Evolutionary conservation across 2,329 filamentous ascomycete species (phyloP).

Genomic region (Cordyceps farinosa): DNA sequence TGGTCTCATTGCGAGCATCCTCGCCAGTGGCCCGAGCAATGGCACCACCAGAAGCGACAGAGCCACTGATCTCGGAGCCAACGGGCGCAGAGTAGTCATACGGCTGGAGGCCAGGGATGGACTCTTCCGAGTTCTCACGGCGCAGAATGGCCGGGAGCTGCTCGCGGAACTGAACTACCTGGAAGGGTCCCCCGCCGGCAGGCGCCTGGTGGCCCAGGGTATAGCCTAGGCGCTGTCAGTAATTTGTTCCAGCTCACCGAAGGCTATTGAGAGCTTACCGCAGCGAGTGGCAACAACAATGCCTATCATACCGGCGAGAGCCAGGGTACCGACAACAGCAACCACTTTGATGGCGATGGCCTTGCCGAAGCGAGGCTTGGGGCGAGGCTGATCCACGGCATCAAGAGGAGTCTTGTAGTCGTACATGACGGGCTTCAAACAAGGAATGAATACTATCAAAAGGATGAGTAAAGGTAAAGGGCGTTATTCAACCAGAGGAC

Average conservation of each 20-base stretch:
- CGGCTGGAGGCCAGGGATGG: constrained; percentile 11
- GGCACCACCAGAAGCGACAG: constrained; percentile 4
- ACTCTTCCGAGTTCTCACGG: constrained; percentile 5
- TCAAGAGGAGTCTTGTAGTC: constrained; percentile 1
- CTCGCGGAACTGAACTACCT: constrained; percentile 2
- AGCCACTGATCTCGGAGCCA: not conserved
- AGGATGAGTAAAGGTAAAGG: not conserved
- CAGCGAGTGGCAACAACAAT: constrained; percentile 3
- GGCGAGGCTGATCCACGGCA: not conserved
- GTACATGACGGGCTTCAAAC: not conserved
- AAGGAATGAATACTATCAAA: not conserved
- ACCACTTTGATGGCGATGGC: not conserved
- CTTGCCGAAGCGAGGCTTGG: constrained; percentile 5
- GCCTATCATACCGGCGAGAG: constrained; percentile 3
- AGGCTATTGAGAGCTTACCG: not conserved
- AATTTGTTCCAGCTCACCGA: not conserved
- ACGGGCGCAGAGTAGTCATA: constrained; percentile 13
- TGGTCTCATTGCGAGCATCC: not conserved
- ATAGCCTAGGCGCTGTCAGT: not conserved
- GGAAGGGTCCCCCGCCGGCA: not conserved
- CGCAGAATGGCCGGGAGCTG: constrained; percentile 10
- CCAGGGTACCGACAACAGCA: constrained; percentile 2
- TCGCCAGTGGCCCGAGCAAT: constrained; percentile 5
- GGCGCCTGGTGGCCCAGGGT: not conserved
- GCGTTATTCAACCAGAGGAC: not conserved